phyloP scores from a whole-genome alignment of 169 alveolate genomes.

The Eimeria maxima region DNA sequence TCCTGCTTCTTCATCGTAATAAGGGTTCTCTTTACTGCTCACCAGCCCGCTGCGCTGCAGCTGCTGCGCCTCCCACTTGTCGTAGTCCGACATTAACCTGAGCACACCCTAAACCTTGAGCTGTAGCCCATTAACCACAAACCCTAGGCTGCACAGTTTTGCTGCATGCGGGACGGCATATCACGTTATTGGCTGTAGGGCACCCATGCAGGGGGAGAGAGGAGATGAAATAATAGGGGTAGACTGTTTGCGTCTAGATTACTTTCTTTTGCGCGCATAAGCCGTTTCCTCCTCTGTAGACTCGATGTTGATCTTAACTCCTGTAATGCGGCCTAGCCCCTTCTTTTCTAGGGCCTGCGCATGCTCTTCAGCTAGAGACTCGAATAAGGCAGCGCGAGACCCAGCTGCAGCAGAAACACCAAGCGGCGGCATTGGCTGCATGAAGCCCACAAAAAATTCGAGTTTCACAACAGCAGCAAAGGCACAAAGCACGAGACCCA shows the following conservation, averaged over 20 bases:
- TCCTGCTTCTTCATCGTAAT: constrained; percentile 66
- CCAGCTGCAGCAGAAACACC: constrained; percentile 23
- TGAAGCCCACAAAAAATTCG: neutral
- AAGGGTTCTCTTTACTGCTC: constrained; percentile 53
- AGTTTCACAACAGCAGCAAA: too few species aligned
- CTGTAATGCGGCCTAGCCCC: constrained; percentile 78
- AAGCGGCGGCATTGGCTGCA: neutral
- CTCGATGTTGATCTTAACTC: constrained; percentile 52
- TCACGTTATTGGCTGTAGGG: too few species aligned
- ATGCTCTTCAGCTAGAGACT: constrained; percentile 53
- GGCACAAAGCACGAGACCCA: neutral
- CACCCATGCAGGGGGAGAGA: too few species aligned
- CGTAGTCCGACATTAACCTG: constrained; percentile 84
- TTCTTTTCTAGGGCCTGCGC: constrained; percentile 60
- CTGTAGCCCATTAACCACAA: neutral
- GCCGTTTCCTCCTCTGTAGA: constrained; percentile 27
- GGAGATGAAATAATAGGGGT: too few species aligned
- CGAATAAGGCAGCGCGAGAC: constrained; percentile 28
- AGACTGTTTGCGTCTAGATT: neutral
- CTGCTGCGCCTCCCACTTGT: constrained; percentile 86
- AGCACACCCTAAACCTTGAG: neutral
- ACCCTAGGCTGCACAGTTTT: neutral
- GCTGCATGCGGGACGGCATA: too few species aligned
- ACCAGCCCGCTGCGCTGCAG: constrained; percentile 82
- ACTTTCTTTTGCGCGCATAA: constrained; percentile 76